A percentile compares a stretch with the other conserved stretches of the same genome.
These are phyloP conservation scores for Obelidium mucronatum DNA, from an alignment of 192 early-diverging fungal species.

Conservation along the genomic window DNA sequence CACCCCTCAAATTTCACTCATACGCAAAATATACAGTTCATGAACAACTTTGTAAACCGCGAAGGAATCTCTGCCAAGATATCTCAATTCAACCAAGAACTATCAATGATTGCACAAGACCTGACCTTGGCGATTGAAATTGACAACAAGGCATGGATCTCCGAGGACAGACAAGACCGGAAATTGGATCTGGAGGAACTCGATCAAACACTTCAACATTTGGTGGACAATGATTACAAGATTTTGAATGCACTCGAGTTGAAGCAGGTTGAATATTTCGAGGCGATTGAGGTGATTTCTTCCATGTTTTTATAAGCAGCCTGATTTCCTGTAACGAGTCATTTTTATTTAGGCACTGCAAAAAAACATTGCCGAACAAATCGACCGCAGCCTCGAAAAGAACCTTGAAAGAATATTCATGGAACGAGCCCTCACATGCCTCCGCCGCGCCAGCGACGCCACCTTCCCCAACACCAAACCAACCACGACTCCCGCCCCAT, in stretches of 20 bases:
- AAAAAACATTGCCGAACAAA: constrained; percentile 33
- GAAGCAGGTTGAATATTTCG: constrained; percentile 39
- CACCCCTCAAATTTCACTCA: no score
- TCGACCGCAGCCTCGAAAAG: constrained; percentile 30
- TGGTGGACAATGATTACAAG: constrained; percentile 45
- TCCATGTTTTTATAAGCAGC: neutral
- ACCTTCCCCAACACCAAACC: neutral
- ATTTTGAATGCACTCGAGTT: constrained; percentile 37
- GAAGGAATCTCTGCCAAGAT: constrained; percentile 6
- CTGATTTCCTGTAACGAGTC: neutral
- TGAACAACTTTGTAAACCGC: constrained; percentile 35
- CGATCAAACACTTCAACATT: constrained; percentile 34
- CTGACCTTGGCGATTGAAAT: constrained; percentile 16
- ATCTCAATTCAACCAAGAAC: constrained; percentile 23
- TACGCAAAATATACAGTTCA: constrained; percentile 32
- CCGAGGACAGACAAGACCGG: constrained; percentile 43
- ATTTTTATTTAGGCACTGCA: constrained; percentile 15
- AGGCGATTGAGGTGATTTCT: constrained; percentile 36
- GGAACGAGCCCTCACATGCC: constrained; percentile 29
- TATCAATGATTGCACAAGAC: constrained; percentile 25
- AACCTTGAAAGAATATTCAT: constrained; percentile 36
- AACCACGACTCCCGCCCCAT: constrained; percentile 2
- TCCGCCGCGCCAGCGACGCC: constrained; percentile 22
- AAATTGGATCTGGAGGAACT: constrained; percentile 35
- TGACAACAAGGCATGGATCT: constrained; percentile 21